Percentiles rank a stretch among this genome's conserved stretches.
phyloP scores from a whole-genome alignment of 2,329 filamentous ascomycete genomes.

The Cercospora beticola region DNA sequence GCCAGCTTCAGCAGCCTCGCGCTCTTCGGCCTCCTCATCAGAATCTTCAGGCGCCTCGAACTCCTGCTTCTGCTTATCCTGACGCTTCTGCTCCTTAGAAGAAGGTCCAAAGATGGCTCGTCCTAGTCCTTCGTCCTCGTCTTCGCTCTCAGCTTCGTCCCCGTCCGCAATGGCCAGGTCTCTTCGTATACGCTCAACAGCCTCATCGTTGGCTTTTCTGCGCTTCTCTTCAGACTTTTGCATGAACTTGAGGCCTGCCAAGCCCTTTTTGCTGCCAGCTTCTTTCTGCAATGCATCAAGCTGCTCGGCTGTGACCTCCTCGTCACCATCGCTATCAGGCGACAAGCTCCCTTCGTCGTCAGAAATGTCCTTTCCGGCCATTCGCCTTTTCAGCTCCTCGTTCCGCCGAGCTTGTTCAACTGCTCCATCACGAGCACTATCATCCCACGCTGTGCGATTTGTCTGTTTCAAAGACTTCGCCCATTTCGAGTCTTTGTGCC shows the following conservation, averaged over 20 bases:
- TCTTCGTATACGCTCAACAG: slow-evolving; percentile 57
- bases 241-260: slow-evolving; percentile 94
- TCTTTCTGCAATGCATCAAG: slow-evolving; percentile 44
- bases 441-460: slow-evolving; percentile 82
- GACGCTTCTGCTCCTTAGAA: slow-evolving; percentile 39
- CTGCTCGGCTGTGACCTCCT: slow-evolving; percentile 55
- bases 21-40: slow-evolving; percentile 42
- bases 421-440: slow-evolving; percentile 74
- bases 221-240: slow-evolving; percentile 76
- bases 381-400: slow-evolving; percentile 75
- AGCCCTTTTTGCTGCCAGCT: slow-evolving; percentile 51
- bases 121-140: slow-evolving; percentile 60
- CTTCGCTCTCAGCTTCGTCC: slow-evolving; percentile 54
- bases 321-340: slow-evolving; percentile 56
- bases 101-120: slow-evolving; percentile 68
- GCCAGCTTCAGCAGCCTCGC: slow-evolving; percentile 35
- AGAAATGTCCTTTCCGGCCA: slow-evolving; percentile 67
- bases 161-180: slow-evolving; percentile 67
- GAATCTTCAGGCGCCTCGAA: slow-evolving; percentile 61
- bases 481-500: slow-evolving; percentile 89
- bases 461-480: slow-evolving; percentile 78
- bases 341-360: slow-evolving; percentile 50
- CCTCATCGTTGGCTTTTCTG: slow-evolving; percentile 77
- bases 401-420: slow-evolving; percentile 79
- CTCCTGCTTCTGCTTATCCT: slow-evolving; percentile 47